Percentiles rank a stretch among this genome's conserved stretches.
Evolutionary conservation across 331 rosid genomes (phyloP).

Genomic region (Acacia pycnantha): DNA sequence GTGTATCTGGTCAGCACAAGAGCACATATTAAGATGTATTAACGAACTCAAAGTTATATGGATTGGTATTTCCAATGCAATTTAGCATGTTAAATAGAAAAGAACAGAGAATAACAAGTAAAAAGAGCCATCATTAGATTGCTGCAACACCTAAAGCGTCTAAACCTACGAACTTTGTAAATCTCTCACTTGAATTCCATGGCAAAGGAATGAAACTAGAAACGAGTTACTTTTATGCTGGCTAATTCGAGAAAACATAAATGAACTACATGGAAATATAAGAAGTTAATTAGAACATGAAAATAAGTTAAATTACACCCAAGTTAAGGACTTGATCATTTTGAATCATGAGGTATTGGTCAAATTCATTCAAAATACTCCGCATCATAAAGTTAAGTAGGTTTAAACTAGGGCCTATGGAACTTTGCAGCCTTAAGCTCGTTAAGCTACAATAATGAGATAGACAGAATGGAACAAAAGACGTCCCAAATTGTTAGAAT

Average conservation of each 20-base stretch:
- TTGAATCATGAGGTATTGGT: neutral
- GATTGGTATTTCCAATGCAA: slow-evolving; percentile 7
- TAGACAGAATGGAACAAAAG: neutral
- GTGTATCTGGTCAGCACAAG: slow-evolving; percentile 63
- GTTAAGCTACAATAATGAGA: neutral
- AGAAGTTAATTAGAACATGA: neutral
- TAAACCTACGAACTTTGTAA: neutral
- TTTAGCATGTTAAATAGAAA: slow-evolving; percentile 1
- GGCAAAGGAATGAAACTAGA: neutral
- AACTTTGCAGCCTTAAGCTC: neutral
- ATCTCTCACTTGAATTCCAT: neutral
- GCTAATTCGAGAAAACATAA: neutral
- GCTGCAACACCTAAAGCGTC: slow-evolving; percentile 9
- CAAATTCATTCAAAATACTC: neutral
- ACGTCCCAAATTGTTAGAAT: neutral
- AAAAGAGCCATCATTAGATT: slow-evolving; percentile 5
- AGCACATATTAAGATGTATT: neutral
- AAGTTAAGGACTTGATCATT: neutral
- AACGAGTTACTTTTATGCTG: neutral
- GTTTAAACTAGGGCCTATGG: neutral
- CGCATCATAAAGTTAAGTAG: neutral
- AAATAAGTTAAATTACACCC: neutral
- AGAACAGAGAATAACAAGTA: neutral
- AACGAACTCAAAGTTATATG: slow-evolving; percentile 17
- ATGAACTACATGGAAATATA: neutral